Base-by-base conservation (phyloP, 2,329 filamentous ascomycete genomes). In the Xenoacremonium recifei region DNA sequence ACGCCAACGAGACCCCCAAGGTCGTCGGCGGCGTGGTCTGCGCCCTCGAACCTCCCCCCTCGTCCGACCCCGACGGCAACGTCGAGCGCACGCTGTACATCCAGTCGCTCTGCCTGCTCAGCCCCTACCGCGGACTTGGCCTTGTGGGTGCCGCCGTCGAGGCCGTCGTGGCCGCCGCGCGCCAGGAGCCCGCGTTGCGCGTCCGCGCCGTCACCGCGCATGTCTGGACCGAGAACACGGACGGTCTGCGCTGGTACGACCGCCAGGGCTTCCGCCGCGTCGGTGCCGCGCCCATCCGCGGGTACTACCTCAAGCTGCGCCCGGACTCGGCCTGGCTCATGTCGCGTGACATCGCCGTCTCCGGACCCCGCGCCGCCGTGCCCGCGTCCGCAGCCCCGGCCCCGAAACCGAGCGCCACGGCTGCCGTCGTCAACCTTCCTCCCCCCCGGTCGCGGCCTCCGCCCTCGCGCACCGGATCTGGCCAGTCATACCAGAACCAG, bases 151-250 rank as follows among this genome's bases (percentile, higher is more conserved):
- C 76, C 18, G 72, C 80, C 0, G 64, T 86, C 13, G 72, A 79
- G 34, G 69, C 76, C 48, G 68, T 81, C 34, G 51, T 77, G 41
- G 63, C 65, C 17, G 65, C 68, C 10, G 65, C 63, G 11, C 54
- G 58, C 7, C 49, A 54, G 11, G 61, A 63, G 10, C 65, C 64
- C 4, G 62, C 49, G 13, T 60, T 70, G 48, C 56, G 70, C 38
- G 69, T 73, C 23, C 53, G 51, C 25, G 54, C 69, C 32, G 66
- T 83, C 13, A 84, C 80, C 50, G 82, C 82, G 4, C 82, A 86
- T 59, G 82, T 85, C 13, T 86, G 82, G 82, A 82, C 81, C 10
- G 73, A 80, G 45, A 85, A 84, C 58, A 71, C 75, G 3, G 81
- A 84, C 16, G 82, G 75, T 0, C 62, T 85, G 47, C 68, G 68